Evolutionary conservation across 2,329 filamentous ascomycete genomes (phyloP).

Genomic region (Plectosphaerella sp.): DNA sequence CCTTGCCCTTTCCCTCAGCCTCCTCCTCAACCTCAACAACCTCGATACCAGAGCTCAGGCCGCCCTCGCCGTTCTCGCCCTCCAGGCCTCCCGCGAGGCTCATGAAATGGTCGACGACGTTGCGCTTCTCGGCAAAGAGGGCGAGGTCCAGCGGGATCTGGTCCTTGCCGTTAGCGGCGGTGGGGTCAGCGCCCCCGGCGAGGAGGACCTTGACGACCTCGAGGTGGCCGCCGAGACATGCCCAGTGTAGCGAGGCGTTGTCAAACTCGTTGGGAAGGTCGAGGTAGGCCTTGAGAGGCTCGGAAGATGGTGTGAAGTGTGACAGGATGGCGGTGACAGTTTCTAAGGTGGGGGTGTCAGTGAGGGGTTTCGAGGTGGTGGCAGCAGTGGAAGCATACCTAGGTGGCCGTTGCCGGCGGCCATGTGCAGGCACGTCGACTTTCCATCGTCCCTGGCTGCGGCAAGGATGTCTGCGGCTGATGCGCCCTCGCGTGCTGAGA

Average conservation of each 20-base stretch:
- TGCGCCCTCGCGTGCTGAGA: conserved; percentile 59
- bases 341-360: conserved; percentile 23
- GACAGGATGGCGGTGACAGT: conserved; percentile 38
- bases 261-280: conserved; percentile 73
- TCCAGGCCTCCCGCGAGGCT: conserved; percentile 43
- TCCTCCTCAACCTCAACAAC: conserved; percentile 30
- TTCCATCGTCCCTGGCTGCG: conserved; percentile 67
- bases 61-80: conserved; percentile 36
- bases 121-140: conserved; percentile 62
- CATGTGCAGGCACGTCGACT: conserved; percentile 85
- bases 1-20: conserved; percentile 17
- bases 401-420: conserved; percentile 84
- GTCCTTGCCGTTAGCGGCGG: conserved; percentile 75
- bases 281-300: conserved; percentile 45
- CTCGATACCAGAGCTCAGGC: conserved; percentile 24
- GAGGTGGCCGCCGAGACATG: conserved; percentile 82
- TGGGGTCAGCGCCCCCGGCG: conserved; percentile 70
- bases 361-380: not conserved
- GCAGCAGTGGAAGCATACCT: conserved; percentile 46
- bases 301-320: conserved; percentile 34
- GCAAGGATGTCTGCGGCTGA: conserved; percentile 60
- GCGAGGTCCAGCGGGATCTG: conserved; percentile 76
- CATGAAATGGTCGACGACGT: conserved; percentile 59
- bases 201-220: conserved; percentile 74
- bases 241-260: conserved; percentile 94